These are phyloP conservation scores for Gaeumannomyces sp. DNA, from an alignment of 2,329 filamentous ascomycete genomes.

Conservation along the genomic window DNA sequence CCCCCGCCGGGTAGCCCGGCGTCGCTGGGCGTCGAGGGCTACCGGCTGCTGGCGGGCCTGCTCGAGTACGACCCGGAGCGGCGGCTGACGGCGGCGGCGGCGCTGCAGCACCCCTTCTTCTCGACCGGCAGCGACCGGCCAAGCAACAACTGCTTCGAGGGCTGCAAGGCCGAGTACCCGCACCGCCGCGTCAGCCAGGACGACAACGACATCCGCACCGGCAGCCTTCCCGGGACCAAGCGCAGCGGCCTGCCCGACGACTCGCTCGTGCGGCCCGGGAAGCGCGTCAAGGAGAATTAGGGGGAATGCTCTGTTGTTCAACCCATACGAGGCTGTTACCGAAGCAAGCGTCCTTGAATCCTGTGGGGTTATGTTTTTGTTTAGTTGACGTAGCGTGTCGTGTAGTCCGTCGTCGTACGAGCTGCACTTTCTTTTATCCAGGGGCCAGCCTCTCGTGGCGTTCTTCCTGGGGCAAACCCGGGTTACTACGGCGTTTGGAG, in stretches of 20 bases:
- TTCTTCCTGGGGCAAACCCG: not conserved
- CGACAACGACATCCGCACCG: slow-evolving; percentile 90
- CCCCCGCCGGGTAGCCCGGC: slow-evolving; percentile 41
- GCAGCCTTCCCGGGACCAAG: slow-evolving; percentile 86
- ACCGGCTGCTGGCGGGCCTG: slow-evolving; percentile 72
- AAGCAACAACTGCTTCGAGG: slow-evolving; percentile 83
- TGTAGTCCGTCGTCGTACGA: too few relatives aligned
- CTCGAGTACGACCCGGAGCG: slow-evolving; percentile 91
- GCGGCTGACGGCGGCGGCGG: slow-evolving; percentile 78
- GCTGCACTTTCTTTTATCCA: too few relatives aligned
- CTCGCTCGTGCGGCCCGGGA: slow-evolving; percentile 54
- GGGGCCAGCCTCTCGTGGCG: too few relatives aligned
- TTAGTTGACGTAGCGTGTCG: too few relatives aligned
- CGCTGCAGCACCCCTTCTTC: slow-evolving; percentile 89
- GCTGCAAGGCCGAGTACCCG: slow-evolving; percentile 81
- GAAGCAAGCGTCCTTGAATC: too few relatives aligned
- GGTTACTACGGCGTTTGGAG: not conserved
- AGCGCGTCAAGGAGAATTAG: slow-evolving; percentile 52
- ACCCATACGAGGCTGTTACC: too few relatives aligned
- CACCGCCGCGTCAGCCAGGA: slow-evolving; percentile 86
- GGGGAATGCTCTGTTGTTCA: not conserved
- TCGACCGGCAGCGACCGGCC: slow-evolving; percentile 60
- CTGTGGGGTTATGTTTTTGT: too few relatives aligned
- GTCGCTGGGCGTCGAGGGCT: slow-evolving; percentile 68
- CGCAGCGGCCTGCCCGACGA: slow-evolving; percentile 82